Conservation (phyloP, 2,329 filamentous ascomycete species). For the Coniochaeta sp. region DNA sequence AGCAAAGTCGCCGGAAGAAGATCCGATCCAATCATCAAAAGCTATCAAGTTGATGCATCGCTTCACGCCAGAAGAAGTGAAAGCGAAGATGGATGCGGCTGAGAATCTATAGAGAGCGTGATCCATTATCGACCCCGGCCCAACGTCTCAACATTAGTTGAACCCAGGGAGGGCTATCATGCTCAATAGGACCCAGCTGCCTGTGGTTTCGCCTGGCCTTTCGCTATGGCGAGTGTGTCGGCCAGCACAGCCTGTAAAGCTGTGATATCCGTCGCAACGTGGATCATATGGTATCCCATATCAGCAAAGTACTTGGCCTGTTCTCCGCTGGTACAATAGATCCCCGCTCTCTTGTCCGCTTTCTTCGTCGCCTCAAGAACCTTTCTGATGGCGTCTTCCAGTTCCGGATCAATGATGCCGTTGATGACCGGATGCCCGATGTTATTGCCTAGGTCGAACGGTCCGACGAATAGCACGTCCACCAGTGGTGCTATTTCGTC, state of each 20-base stretch:
- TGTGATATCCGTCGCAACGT: conserved; percentile 48
- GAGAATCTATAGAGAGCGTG: conserved; percentile 20
- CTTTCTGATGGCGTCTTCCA: conserved; percentile 51
- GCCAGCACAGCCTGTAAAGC: conserved; percentile 38
- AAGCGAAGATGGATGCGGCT: conserved; percentile 59
- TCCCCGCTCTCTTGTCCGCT: conserved; percentile 59
- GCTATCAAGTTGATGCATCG: conserved; percentile 72
- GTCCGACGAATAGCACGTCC: conserved; percentile 58
- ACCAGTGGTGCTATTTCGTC: conserved; percentile 57
- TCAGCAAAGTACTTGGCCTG: conserved; percentile 47
- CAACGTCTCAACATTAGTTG: too few species aligned
- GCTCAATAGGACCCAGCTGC: conserved; percentile 33
- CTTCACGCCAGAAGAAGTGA: conserved; percentile 60
- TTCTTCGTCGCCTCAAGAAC: conserved; percentile 48
- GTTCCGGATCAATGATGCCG: conserved; percentile 48
- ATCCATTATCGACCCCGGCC: neutral
- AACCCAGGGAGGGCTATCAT: too few species aligned
- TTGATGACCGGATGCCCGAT: conserved; percentile 56
- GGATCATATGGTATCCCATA: conserved; percentile 56
- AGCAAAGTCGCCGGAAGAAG: conserved; percentile 38
- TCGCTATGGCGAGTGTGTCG: conserved; percentile 37
- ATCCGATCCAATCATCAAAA: conserved; percentile 45
- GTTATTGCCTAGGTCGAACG: conserved; percentile 59
- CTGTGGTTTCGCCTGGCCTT: conserved; percentile 27
- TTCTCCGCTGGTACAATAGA: conserved; percentile 48